Percentiles rank a stretch among this genome's conserved stretches.
These are phyloP conservation scores for Fraxinus anomala DNA, from an alignment of 257 asterid genomes.

Conservation along the genomic window DNA sequence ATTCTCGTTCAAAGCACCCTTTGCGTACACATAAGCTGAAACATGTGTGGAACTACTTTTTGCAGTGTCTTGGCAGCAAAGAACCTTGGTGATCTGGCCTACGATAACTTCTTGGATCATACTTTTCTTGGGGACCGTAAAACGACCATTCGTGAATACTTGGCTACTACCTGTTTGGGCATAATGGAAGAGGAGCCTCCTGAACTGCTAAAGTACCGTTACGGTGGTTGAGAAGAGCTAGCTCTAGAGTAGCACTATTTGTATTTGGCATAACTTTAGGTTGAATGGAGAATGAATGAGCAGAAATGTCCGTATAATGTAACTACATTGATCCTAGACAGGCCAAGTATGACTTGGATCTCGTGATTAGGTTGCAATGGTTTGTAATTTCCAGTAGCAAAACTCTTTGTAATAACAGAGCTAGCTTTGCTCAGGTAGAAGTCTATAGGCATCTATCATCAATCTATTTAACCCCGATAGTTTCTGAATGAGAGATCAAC, in stretches of 20 bases:
- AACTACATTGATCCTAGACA: background rate
- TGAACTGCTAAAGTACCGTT: constrained; percentile 57
- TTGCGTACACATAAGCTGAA: constrained; percentile 19
- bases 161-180: constrained; percentile 64
- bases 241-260: background rate
- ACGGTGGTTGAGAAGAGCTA: constrained; percentile 61
- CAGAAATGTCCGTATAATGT: background rate
- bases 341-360: background rate
- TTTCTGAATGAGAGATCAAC: too few species aligned
- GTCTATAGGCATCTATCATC: background rate
- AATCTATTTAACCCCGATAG: background rate
- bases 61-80: constrained; percentile 92
- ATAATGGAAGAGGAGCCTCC: constrained; percentile 97
- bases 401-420: background rate
- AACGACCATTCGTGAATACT: constrained; percentile 77
- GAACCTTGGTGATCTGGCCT: constrained; percentile 69
- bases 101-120: constrained; percentile 79
- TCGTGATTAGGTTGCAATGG: background rate
- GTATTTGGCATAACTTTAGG: background rate
- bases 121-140: constrained; percentile 87
- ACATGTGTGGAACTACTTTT: constrained; percentile 12
- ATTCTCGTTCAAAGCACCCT: background rate
- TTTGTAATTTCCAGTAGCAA: background rate
- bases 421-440: background rate
- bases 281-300: background rate